These are phyloP conservation scores for Zymoseptoria crescenta DNA, from an alignment of 2,329 filamentous ascomycete genomes.

Conservation along the genomic window DNA sequence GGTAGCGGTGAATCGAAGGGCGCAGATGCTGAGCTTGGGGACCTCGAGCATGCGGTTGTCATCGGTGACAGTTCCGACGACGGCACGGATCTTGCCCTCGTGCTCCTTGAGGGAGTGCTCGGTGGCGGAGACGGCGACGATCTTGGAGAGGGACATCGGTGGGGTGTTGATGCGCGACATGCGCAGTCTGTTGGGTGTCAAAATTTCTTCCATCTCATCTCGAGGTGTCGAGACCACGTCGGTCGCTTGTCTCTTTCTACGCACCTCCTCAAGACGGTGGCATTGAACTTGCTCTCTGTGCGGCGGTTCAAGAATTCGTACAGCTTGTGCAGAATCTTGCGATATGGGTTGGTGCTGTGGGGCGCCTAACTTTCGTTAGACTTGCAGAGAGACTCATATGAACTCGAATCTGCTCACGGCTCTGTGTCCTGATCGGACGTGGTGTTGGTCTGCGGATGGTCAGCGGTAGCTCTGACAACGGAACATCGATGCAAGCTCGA, in stretches of 20 bases:
- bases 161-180: conserved; percentile 95
- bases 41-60: conserved; percentile 88
- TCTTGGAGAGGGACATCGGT: conserved; percentile 81
- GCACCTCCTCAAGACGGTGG: conserved; percentile 72
- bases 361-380: conserved; percentile 52
- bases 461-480: too few species aligned
- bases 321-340: conserved; percentile 45
- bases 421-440: too few species aligned
- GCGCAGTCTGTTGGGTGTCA: conserved; percentile 62
- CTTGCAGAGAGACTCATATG: conserved; percentile 18
- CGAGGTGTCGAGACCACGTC: not conserved
- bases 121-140: conserved; percentile 56
- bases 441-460: too few species aligned
- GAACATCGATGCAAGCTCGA: too few species aligned
- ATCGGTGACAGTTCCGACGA: conserved; percentile 93
- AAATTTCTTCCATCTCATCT: not conserved
- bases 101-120: conserved; percentile 47
- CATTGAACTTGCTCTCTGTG: conserved; percentile 97
- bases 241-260: conserved; percentile 8
- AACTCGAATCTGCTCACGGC: too few species aligned
- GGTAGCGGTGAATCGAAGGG: conserved; percentile 92
- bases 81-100: conserved; percentile 75
- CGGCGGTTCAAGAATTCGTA: conserved; percentile 45
- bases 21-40: conserved; percentile 89
- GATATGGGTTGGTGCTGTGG: conserved; percentile 55